phyloP scores from a whole-genome alignment of 257 asterid species.

The Verbascum thapsus region DNA sequence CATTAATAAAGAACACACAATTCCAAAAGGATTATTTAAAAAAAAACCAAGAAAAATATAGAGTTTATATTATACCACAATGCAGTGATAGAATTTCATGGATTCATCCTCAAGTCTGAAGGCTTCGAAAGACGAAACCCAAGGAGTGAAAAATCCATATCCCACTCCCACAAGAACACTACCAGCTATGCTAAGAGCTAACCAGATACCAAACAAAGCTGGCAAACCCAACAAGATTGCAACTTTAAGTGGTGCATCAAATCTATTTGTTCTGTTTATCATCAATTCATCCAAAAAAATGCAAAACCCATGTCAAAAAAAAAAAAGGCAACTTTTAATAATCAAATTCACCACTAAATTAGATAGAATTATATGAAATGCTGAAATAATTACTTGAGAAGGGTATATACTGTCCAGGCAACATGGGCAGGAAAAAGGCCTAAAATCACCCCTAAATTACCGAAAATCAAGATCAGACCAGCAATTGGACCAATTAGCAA shows the following conservation, averaged over 20 bases:
- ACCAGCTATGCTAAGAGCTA: slow-evolving; percentile 81
- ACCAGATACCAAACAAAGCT: slow-evolving; percentile 75
- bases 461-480: slow-evolving; percentile 59
- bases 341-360: slow-evolving; percentile 16
- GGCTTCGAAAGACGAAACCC: slow-evolving; percentile 94
- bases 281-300: slow-evolving; percentile 16
- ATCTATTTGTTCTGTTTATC: slow-evolving; percentile 62
- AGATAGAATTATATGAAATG: neutral
- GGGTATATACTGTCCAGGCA: slow-evolving; percentile 79
- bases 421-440: slow-evolving; percentile 88
- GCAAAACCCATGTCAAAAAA: neutral
- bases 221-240: slow-evolving; percentile 81
- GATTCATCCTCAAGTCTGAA: slow-evolving; percentile 63
- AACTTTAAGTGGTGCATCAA: slow-evolving; percentile 78
- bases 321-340: neutral
- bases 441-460: slow-evolving; percentile 80
- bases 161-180: slow-evolving; percentile 84
- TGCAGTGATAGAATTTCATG: slow-evolving; percentile 61
- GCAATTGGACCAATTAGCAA: slow-evolving; percentile 84
- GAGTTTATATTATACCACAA: slow-evolving; percentile 50
- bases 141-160: slow-evolving; percentile 90
- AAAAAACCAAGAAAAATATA: neutral
- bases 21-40: neutral
- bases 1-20: neutral
- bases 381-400: slow-evolving; percentile 58